Conservation (phyloP, 2,329 filamentous ascomycete species). For the Huntiella omanensis region DNA sequence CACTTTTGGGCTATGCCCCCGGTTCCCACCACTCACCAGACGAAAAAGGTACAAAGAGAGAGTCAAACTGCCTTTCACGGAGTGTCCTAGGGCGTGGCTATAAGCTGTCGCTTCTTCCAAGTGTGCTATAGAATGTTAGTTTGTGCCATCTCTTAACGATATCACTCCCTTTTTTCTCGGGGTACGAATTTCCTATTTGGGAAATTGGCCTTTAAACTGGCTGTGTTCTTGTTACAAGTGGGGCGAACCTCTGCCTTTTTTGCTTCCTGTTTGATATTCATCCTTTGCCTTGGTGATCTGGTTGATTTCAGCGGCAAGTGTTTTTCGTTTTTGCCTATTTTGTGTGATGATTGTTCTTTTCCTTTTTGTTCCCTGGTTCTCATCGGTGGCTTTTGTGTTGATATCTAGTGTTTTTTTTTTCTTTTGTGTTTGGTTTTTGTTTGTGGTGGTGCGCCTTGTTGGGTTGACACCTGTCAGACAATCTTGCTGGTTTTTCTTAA, state of each 20-base stretch:
- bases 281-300: too few relatives aligned
- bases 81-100: too few relatives aligned
- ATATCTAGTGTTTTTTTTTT: not conserved
- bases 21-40: constrained; percentile 4
- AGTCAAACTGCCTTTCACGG: not conserved
- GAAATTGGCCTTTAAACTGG: too few relatives aligned
- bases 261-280: too few relatives aligned
- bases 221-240: too few relatives aligned
- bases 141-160: too few relatives aligned
- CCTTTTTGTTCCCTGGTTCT: not conserved
- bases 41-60: not conserved
- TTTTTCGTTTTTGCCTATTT: not conserved
- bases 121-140: too few relatives aligned
- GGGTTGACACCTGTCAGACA: not conserved
- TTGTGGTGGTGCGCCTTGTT: not conserved
- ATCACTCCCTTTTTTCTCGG: too few relatives aligned
- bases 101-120: too few relatives aligned
- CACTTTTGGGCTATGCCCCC: not conserved
- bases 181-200: not conserved
- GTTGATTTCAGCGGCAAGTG: too few relatives aligned
- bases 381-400: not conserved
- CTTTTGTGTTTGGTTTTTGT: not conserved
- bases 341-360: not conserved
- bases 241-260: not conserved
- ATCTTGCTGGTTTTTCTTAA: not conserved